Conservation (phyloP, 345 rosid genomes). For the Rubroshorea leprosula region DNA sequence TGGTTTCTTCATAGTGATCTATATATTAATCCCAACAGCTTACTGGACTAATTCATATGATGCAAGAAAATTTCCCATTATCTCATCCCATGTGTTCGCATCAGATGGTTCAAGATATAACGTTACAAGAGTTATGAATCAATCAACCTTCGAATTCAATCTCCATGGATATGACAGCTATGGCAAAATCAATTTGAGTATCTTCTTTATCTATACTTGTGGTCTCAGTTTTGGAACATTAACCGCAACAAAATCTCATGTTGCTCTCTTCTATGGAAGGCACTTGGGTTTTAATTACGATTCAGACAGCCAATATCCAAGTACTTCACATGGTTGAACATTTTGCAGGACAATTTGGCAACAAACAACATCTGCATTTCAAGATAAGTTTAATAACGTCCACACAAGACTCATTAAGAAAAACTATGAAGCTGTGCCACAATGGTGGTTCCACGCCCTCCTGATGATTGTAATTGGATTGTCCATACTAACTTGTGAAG, state of each 20-base stretch:
- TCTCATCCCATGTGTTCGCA: constrained; percentile 34
- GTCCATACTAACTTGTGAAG: constrained; percentile 39
- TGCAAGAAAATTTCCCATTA: constrained; percentile 44
- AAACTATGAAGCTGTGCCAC: constrained; percentile 40
- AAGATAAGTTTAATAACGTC: constrained; percentile 41
- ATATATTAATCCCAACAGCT: constrained; percentile 24
- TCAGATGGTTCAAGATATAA: constrained; percentile 26
- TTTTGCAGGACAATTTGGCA: constrained; percentile 36
- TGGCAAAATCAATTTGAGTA: constrained; percentile 38
- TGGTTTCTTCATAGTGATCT: constrained; percentile 23
- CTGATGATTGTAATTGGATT: constrained; percentile 25
- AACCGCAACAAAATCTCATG: constrained; percentile 35
- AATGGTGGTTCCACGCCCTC: constrained; percentile 39
- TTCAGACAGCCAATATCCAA: background rate
- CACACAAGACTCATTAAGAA: constrained; percentile 73
- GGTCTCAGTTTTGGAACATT: constrained; percentile 37
- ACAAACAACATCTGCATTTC: constrained; percentile 27
- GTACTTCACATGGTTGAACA: no score
- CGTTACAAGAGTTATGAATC: constrained; percentile 25
- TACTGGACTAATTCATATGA: constrained; percentile 36
- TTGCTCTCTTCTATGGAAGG: constrained; percentile 41
- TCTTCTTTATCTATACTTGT: constrained; percentile 20
- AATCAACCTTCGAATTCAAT: constrained; percentile 26
- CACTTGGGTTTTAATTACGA: background rate
- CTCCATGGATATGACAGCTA: constrained; percentile 30